Evolutionary conservation across 179 eudicot species (phyloP).

Genomic region (Silene coronaria): DNA sequence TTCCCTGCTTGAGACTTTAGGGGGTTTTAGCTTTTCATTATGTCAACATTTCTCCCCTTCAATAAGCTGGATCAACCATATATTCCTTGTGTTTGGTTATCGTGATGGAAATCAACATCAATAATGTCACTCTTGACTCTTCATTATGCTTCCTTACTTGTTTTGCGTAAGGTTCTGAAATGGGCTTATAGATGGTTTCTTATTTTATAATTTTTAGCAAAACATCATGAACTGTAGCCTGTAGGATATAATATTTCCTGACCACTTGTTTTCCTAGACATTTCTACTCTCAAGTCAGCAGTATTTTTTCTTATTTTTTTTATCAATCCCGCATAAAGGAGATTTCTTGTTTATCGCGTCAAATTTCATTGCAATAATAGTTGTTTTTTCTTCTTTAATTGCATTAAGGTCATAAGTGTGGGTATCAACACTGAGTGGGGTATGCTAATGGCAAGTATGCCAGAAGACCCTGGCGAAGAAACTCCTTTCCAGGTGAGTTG

Average conservation of each 20-base stretch:
- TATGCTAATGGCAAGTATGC: constrained; percentile 89
- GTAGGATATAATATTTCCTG: background rate
- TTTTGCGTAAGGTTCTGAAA: background rate
- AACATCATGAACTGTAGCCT: background rate
- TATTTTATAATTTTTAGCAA: too few relatives aligned
- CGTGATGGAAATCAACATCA: background rate
- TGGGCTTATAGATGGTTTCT: background rate
- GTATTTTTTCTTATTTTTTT: too few relatives aligned
- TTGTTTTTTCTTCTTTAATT: constrained; percentile 5
- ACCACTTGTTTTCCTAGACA: background rate
- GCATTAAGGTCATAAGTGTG: constrained; percentile 66
- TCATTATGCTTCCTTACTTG: too few relatives aligned
- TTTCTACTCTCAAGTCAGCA: background rate
- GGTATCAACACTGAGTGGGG: constrained; percentile 96
- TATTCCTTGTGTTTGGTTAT: too few relatives aligned
- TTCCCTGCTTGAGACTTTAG: background rate
- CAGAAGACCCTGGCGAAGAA: constrained; percentile 96
- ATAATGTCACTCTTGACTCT: background rate
- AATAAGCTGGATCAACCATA: background rate
- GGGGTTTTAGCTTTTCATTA: background rate
- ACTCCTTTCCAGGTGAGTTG: constrained; percentile 83
- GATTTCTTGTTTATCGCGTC: background rate
- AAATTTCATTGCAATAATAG: background rate
- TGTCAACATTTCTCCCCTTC: background rate
- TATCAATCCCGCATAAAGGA: background rate